phyloP scores from a whole-genome alignment of 345 rosid genomes.

The Cardamine chenopodiifolia region DNA sequence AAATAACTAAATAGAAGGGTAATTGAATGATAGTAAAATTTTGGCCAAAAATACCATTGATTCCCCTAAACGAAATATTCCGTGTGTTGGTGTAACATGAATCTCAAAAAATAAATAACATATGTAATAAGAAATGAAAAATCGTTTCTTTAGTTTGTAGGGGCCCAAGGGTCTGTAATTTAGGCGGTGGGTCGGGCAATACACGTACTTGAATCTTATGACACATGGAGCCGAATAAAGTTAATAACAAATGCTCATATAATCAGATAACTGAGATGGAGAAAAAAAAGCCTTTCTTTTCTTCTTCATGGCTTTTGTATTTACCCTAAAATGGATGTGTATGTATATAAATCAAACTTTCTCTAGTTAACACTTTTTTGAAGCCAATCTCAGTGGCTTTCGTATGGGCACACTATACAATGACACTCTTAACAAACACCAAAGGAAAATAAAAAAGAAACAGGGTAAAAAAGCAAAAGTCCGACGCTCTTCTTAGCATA shows the following conservation, averaged over 20 bases:
- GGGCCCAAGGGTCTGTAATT: not conserved
- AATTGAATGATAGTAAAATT: not conserved
- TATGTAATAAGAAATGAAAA: not conserved
- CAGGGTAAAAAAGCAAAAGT: not conserved
- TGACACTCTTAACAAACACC: conserved; percentile 33
- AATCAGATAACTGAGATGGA: conserved; percentile 4
- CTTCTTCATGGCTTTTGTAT: not conserved
- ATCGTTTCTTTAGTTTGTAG: not conserved
- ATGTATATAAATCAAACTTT: conserved; percentile 22
- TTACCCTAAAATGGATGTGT: conserved; percentile 18
- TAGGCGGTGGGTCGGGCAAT: not conserved
- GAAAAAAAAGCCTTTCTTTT: not conserved
- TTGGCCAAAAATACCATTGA: not conserved
- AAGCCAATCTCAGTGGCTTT: conserved; percentile 33
- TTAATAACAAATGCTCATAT: not conserved
- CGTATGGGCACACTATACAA: conserved; percentile 36
- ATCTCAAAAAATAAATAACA: not conserved
- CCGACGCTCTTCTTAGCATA: conserved; percentile 66
- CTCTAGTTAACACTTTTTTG: conserved; percentile 12
- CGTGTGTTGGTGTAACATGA: not conserved
- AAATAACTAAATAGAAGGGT: not conserved
- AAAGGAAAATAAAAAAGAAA: not conserved
- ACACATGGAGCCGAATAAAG: conserved; percentile 2
- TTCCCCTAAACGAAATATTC: not conserved
- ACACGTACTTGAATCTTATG: conserved; percentile 1